phyloP scores from a whole-genome alignment of 306 rosid genomes.

The Ziziphus jujuba region DNA sequence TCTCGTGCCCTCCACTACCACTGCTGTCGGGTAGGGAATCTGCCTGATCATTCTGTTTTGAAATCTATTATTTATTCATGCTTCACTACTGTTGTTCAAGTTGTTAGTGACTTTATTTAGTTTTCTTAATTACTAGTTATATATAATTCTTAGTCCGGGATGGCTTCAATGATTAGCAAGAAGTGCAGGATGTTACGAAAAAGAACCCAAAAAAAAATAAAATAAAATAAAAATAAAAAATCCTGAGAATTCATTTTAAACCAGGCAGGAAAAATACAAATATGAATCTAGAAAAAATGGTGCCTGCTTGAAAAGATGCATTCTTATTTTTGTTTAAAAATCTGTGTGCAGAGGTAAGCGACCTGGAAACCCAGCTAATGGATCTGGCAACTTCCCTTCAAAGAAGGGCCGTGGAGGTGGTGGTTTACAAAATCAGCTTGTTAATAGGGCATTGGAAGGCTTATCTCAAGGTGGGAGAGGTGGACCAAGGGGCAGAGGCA shows the following conservation, averaged over 20 bases:
- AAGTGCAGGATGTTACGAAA: neutral
- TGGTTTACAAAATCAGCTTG: constrained; percentile 72
- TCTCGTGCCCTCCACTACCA: constrained; percentile 31
- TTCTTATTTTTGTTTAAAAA: neutral
- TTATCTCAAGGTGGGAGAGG: constrained; percentile 61
- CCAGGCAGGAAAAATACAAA: neutral
- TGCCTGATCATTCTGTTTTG: constrained; percentile 3
- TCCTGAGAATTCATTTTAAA: neutral
- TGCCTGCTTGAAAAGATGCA: neutral
- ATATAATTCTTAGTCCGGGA: neutral
- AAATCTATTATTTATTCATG: neutral
- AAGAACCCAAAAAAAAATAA: too few relatives aligned
- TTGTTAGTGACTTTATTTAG: neutral
- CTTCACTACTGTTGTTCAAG: neutral
- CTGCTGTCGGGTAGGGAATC: constrained; percentile 64
- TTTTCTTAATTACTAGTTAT: too few relatives aligned
- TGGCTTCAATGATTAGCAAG: neutral
- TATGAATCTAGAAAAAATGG: neutral
- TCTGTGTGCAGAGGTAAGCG: constrained; percentile 66
- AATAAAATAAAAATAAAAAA: too few relatives aligned
- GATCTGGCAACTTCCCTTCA: constrained; percentile 49
- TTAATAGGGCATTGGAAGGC: constrained; percentile 84
- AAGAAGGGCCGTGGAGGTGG: constrained; percentile 85
- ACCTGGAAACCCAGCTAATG: constrained; percentile 56
- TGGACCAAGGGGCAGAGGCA: constrained; percentile 51